Conservation (phyloP, 345 rosid genomes). For the Combretum micranthum region DNA sequence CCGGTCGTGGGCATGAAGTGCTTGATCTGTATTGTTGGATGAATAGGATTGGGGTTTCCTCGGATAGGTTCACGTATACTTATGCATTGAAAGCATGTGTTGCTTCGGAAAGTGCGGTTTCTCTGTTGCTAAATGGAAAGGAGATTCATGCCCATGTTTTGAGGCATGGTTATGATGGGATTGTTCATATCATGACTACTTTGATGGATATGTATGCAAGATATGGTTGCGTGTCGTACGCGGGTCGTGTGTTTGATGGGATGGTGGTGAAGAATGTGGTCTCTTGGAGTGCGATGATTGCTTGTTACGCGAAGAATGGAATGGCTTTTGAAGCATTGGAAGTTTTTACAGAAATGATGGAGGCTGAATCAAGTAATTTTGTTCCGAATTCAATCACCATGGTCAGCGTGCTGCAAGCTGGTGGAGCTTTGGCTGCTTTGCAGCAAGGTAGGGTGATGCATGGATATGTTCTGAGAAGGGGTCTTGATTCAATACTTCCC, state of each 20-base stretch:
- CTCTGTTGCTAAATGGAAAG: slow-evolving; percentile 45
- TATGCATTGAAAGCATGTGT: slow-evolving; percentile 87
- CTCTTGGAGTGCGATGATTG: slow-evolving; percentile 92
- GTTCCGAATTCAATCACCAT: slow-evolving; percentile 71
- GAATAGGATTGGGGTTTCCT: slow-evolving; percentile 43
- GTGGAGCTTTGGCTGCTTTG: slow-evolving; percentile 77
- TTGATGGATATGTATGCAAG: slow-evolving; percentile 85
- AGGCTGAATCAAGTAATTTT: slow-evolving; percentile 29
- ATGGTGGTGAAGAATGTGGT: slow-evolving; percentile 67
- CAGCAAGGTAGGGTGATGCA: slow-evolving; percentile 82
- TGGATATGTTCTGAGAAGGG: slow-evolving; percentile 65
- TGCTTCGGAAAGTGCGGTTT: slow-evolving; percentile 33
- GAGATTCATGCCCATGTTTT: slow-evolving; percentile 79
- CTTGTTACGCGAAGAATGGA: slow-evolving; percentile 64
- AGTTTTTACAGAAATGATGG: slow-evolving; percentile 61
- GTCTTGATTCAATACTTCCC: slow-evolving; percentile 69
- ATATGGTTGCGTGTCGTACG: slow-evolving; percentile 49
- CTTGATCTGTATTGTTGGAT: slow-evolving; percentile 54
- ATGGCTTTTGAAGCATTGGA: slow-evolving; percentile 61
- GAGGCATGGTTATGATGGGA: slow-evolving; percentile 48
- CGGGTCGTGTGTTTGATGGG: slow-evolving; percentile 47
- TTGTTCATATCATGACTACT: slow-evolving; percentile 76
- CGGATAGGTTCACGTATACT: slow-evolving; percentile 84
- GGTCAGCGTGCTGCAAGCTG: slow-evolving; percentile 92
- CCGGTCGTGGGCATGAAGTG: slow-evolving; percentile 72